Evolutionary conservation across 1,284 basidiomycete genomes (phyloP).

Genomic region (Melampsora larici-populina): DNA sequence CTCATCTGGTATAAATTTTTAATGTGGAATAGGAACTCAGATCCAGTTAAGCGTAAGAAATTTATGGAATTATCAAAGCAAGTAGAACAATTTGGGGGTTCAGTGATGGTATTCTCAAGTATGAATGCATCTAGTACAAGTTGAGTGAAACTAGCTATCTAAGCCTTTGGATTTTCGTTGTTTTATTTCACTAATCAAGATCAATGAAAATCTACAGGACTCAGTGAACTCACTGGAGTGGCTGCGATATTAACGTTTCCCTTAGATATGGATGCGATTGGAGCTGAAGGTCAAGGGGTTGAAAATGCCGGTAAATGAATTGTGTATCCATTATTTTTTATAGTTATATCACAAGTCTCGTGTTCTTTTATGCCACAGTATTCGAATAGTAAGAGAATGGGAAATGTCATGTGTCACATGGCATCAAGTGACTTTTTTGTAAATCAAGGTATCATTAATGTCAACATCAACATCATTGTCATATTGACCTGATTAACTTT

Average conservation of each 20-base stretch:
- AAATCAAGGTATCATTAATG: too few species aligned
- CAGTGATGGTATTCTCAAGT: conserved; percentile 92
- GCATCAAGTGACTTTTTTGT: too few species aligned
- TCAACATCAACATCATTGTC: too few species aligned
- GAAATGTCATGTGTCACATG: too few species aligned
- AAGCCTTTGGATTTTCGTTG: neutral
- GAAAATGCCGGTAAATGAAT: neutral
- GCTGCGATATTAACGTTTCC: conserved; percentile 96
- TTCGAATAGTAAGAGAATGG: too few species aligned
- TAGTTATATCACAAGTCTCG: too few species aligned
- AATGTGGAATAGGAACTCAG: conserved; percentile 19
- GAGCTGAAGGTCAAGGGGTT: conserved; percentile 60
- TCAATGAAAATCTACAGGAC: conserved; percentile 60
- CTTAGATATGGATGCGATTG: conserved; percentile 74
- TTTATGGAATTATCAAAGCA: conserved; percentile 87
- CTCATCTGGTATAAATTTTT: too few species aligned
- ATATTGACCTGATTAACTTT: too few species aligned
- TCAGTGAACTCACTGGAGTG: conserved; percentile 90
- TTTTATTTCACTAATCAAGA: neutral
- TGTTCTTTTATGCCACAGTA: too few species aligned
- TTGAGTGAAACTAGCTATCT: neutral
- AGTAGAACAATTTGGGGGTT: conserved; percentile 80
- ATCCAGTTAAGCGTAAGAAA: conserved; percentile 56
- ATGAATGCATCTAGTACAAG: conserved; percentile 89
- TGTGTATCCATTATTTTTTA: too few species aligned